Evolutionary conservation across 306 rosid species (phyloP), one percentile per base, ranked within the genome.

Genomic region (Vigna hirtella): DNA sequence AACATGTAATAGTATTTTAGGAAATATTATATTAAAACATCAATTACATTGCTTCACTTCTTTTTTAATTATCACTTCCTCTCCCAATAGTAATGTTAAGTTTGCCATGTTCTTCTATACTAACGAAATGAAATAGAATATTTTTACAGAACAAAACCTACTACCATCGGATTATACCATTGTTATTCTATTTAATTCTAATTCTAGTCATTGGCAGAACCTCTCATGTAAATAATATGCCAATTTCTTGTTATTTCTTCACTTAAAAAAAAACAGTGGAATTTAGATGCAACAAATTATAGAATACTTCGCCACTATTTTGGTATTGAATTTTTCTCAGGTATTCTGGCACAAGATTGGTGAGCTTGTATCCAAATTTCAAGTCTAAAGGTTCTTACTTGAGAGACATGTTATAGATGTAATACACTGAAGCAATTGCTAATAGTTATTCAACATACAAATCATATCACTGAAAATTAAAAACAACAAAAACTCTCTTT

Each of bases 401-500:
- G 28, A 34, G 14, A 13, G 48, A n/a, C 45, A 32, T 36, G 48
- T 36, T 63, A 36, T 36, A 24, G 22, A 62, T 62, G 20, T 15
- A 62, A 15, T 15, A 62, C n/a, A 36, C 9, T 10, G 9, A 40
- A 43, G 22, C 34, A 66, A 11, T 18, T 66, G 53, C 17, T 1
- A 15, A n/a, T 24, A 58, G 26, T 51, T 30, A 9, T 18, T 17
- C 7, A 32, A 20, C 47, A 68, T 75, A 69, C 49, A 59, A 74
- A 56, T 73, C 71, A 48, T 64, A 73, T 30, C 14, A 63, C 53
- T 74, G 49, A 51, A 55, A 85, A 55, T 38, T 32, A 47, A 69
- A 70, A 52, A 48, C 69, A 22, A 56, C 81, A 85, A 85, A 83
- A 79, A 30, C 47, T 74, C 20, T 14, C 70, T 30, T n/a, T 78